Evolutionary conservation across 345 rosid genomes (phyloP).

Genomic region (Gossypium australe): DNA sequence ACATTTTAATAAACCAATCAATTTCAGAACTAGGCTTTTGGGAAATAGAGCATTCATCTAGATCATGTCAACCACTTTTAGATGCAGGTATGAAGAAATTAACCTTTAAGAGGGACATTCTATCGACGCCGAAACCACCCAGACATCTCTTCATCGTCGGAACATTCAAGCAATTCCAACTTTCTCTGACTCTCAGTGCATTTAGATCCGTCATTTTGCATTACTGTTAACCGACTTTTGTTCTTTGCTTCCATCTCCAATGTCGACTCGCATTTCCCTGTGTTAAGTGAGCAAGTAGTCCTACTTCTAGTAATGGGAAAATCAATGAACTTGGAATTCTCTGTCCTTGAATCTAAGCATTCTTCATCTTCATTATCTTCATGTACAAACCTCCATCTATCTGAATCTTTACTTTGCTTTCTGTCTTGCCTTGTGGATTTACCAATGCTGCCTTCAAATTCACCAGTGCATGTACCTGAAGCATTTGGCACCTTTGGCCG

Average conservation of each 20-base stretch:
- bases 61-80: background rate
- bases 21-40: too few relatives aligned
- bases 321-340: slow-evolving; percentile 30
- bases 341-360: slow-evolving; percentile 10
- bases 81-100: background rate
- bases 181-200: slow-evolving; percentile 21
- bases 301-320: slow-evolving; percentile 63
- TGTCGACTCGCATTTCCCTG: slow-evolving; percentile 47
- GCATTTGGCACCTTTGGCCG: slow-evolving; percentile 45
- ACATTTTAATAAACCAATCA: too few relatives aligned
- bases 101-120: background rate
- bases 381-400: slow-evolving; percentile 49
- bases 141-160: slow-evolving; percentile 57
- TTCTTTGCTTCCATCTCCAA: slow-evolving; percentile 37
- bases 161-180: slow-evolving; percentile 28
- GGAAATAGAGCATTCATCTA: background rate
- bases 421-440: background rate
- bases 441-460: background rate
- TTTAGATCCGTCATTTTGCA: slow-evolving; percentile 20
- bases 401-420: slow-evolving; percentile 18
- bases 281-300: slow-evolving; percentile 39
- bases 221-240: slow-evolving; percentile 5
- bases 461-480: slow-evolving; percentile 13
- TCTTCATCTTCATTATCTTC: slow-evolving; percentile 26
- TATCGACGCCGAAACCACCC: slow-evolving; percentile 51